Evolutionary conservation across 1,139 yeast genomes (phyloP), one percentile per base, ranked within the genome.

Genomic region (Kodamaea alishanica): DNA sequence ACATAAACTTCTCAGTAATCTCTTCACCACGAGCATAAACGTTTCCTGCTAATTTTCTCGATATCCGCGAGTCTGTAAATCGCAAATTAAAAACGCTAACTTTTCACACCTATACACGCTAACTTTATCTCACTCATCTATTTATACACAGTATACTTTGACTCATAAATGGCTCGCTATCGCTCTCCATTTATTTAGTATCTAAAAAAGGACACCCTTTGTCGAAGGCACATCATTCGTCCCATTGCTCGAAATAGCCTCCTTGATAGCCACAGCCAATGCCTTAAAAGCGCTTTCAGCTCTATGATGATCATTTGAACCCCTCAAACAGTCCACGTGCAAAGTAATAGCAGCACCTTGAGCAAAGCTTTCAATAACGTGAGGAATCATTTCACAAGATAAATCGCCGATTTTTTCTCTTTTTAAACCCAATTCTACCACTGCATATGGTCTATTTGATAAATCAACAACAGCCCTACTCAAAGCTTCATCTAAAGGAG

Each of bases 211-310:
- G 6, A 92, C 98, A 37, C 98, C 98, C 65, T 92, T 92, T 24
- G 98, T 92, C 43, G 95, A 84, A 23, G 98, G 98, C 35, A 92
- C 88, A 47, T 92, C 98, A 54, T 88, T 72, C 23, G 82, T 79
- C 24, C 97, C 98, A 30, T 88, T 88, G 50, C 77, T 73, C 6
- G 92, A 75, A 39, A 78, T 82, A 27, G 98, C 94, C 56, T 89
- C 96, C 52, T 78, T 83, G 39, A 92, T 73, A 6, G 98, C 98
- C 23, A 92, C 72, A 0, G 98, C 98, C 52, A 89, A 68, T 1
- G 97, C 96, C 66, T 92, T 92, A 69, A 92, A 92, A 0, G 98
- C 97, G 58, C 89, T 79, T 63, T 92, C 98, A 30, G 96, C 87
- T 48, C 97, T 74, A 64, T 92, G 98, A 61, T 92, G 98, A 61